These are phyloP conservation scores for Quercus lobata DNA, from an alignment of 331 rosid genomes.

Conservation along the genomic window DNA sequence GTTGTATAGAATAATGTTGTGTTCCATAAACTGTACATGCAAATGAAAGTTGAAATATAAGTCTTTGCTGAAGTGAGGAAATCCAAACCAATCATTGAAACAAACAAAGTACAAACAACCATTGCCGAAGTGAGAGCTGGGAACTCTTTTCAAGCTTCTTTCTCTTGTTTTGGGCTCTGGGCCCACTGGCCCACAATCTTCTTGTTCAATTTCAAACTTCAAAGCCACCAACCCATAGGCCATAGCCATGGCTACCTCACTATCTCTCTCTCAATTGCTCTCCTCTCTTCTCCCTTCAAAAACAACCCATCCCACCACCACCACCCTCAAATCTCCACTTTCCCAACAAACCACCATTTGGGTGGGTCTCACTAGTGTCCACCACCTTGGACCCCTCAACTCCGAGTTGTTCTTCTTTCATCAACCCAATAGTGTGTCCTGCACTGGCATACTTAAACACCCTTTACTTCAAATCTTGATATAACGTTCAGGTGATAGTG, in stretches of 20 bases:
- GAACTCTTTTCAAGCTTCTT: not conserved
- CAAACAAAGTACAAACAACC: too few relatives aligned
- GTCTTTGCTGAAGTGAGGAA: too few relatives aligned
- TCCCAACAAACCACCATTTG: not conserved
- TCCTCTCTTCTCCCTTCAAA: conserved; percentile 19
- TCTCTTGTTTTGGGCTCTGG: not conserved
- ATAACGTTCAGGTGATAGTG: conserved; percentile 41
- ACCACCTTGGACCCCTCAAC: not conserved
- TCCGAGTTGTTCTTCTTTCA: not conserved
- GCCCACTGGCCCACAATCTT: not conserved
- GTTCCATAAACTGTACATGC: too few relatives aligned
- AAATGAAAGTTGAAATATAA: too few relatives aligned
- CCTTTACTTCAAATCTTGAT: conserved; percentile 37
- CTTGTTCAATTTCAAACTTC: too few relatives aligned
- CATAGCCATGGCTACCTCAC: conserved; percentile 28
- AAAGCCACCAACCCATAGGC: not conserved
- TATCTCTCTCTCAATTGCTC: conserved; percentile 19
- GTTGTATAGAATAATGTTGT: too few relatives aligned
- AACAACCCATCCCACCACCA: not conserved
- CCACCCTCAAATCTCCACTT: conserved; percentile 10
- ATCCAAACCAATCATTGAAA: too few relatives aligned
- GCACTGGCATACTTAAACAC: conserved; percentile 25
- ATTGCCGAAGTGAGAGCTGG: too few relatives aligned
- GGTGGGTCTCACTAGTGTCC: not conserved
- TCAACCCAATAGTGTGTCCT: conserved; percentile 22